Conservation (phyloP, 495 filamentous ascomycete genomes). For the Haplographium delicatum region DNA sequence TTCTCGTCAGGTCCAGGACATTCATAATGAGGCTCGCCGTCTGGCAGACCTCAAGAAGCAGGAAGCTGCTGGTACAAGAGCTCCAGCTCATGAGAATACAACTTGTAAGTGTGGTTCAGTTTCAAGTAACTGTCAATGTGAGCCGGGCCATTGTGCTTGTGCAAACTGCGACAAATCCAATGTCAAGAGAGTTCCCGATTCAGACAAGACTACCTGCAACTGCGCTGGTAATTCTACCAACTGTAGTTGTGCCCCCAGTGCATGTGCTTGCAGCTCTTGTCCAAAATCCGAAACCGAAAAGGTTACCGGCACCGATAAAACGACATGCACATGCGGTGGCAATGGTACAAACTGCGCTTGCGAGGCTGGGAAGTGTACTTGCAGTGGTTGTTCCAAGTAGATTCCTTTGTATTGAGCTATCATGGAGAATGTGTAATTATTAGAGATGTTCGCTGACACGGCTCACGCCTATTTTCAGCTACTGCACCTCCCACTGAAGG, state of each 20-base stretch:
- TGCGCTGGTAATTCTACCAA: constrained; percentile 13
- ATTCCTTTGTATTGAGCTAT: constrained; percentile 4
- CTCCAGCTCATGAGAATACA: constrained; percentile 31
- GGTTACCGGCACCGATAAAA: constrained; percentile 17
- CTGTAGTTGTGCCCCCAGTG: constrained; percentile 33
- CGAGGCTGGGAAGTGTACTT: constrained; percentile 34
- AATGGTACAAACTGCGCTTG: constrained; percentile 28
- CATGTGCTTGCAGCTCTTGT: constrained; percentile 34
- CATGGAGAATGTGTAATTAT: constrained; percentile 15
- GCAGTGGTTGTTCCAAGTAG: constrained; percentile 27
- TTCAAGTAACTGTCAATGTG: constrained; percentile 26
- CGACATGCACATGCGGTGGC: constrained; percentile 19
- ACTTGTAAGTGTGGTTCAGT: constrained; percentile 38
- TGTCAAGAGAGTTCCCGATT: constrained; percentile 19
- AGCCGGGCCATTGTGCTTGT: constrained; percentile 36
- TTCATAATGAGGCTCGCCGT: constrained; percentile 82
- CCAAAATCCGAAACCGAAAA: constrained; percentile 18
- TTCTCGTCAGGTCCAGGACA: constrained; percentile 83
- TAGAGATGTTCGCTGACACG: constrained; percentile 16
- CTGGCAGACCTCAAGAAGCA: constrained; percentile 83
- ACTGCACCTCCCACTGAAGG: constrained; percentile 16
- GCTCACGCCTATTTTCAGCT: constrained; percentile 15
- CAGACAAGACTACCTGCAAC: constrained; percentile 19
- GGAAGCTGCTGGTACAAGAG: constrained; percentile 34
- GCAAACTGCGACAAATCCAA: constrained; percentile 25